These are phyloP conservation scores for Pseudogymnoascus sp. DNA, from an alignment of 2,329 filamentous ascomycete species.

Conservation along the genomic window DNA sequence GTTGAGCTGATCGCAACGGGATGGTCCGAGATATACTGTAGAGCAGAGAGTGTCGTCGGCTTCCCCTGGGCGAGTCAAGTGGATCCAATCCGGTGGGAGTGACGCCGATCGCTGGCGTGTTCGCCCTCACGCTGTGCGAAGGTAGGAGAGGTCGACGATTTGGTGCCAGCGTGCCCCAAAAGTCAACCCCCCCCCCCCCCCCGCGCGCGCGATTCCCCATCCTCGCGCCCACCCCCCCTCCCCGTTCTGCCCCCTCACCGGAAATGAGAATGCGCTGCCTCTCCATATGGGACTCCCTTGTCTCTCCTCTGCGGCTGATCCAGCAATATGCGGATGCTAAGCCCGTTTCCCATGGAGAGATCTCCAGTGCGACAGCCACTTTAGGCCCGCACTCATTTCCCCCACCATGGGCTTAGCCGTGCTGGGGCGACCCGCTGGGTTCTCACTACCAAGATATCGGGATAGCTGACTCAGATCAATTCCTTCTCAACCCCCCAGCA, in stretches of 20 bases:
- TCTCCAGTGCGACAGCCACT: constrained; percentile 6
- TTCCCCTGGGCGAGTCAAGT: not conserved
- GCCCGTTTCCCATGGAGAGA: constrained; percentile 7
- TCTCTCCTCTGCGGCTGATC: constrained; percentile 6
- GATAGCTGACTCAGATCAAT: constrained; percentile 8
- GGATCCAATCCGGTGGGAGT: not conserved
- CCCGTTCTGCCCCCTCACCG: constrained; percentile 1
- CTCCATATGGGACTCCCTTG: constrained; percentile 6
- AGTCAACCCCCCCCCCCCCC: not conserved
- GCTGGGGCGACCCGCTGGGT: not conserved
- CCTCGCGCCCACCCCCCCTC: not conserved
- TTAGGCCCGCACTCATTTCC: constrained; percentile 1
- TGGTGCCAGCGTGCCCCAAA: not conserved
- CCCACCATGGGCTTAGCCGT: constrained; percentile 4
- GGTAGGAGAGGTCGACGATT: not conserved
- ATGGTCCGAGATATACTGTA: not conserved
- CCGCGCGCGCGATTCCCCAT: not conserved
- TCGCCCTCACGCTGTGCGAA: not conserved
- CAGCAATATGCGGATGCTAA: constrained; percentile 7
- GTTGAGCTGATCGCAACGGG: not conserved
- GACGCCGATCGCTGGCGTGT: not conserved
- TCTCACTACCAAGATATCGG: constrained; percentile 6
- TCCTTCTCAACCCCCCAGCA: not conserved
- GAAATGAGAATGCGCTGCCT: constrained; percentile 7
- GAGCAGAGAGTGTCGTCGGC: not conserved